Percentiles rank a stretch among this genome's conserved stretches.
Conservation (phyloP, 306 rosid genomes). For the Psophocarpus tetragonolobus region DNA sequence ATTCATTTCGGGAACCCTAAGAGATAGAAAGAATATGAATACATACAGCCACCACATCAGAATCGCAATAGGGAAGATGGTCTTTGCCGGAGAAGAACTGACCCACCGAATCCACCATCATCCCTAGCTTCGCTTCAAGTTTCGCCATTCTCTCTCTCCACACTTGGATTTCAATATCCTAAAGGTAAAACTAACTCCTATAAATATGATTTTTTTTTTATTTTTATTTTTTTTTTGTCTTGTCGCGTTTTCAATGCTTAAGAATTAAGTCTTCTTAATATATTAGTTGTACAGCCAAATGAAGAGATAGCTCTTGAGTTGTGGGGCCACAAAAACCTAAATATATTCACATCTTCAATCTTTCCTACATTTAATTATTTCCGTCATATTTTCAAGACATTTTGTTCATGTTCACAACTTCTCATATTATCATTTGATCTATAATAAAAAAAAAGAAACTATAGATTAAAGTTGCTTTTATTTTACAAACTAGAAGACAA, state of each 20-base stretch:
- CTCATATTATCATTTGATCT: background rate
- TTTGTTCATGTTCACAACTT: background rate
- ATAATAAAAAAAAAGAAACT: background rate
- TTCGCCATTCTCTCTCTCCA: conserved; percentile 39
- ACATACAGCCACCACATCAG: conserved; percentile 65
- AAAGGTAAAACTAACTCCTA: too few relatives aligned
- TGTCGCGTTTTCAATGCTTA: background rate
- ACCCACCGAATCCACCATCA: conserved; percentile 61
- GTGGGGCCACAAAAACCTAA: background rate
- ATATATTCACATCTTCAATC: background rate
- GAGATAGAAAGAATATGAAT: background rate
- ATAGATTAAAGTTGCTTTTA: background rate
- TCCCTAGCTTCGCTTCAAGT: conserved; percentile 67
- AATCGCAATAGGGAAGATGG: conserved; percentile 74
- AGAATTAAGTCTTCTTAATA: background rate
- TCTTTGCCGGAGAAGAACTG: conserved; percentile 82
- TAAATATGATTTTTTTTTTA: background rate
- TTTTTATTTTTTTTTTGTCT: too few relatives aligned
- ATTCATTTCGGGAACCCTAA: conserved; percentile 14
- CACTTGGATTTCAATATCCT: conserved; percentile 8
- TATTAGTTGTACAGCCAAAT: background rate
- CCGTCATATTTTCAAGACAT: background rate
- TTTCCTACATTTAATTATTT: background rate
- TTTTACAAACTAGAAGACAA: background rate
- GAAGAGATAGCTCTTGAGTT: background rate